These are phyloP conservation scores for Isatis tinctoria DNA, from an alignment of 345 rosid species.

Conservation along the genomic window DNA sequence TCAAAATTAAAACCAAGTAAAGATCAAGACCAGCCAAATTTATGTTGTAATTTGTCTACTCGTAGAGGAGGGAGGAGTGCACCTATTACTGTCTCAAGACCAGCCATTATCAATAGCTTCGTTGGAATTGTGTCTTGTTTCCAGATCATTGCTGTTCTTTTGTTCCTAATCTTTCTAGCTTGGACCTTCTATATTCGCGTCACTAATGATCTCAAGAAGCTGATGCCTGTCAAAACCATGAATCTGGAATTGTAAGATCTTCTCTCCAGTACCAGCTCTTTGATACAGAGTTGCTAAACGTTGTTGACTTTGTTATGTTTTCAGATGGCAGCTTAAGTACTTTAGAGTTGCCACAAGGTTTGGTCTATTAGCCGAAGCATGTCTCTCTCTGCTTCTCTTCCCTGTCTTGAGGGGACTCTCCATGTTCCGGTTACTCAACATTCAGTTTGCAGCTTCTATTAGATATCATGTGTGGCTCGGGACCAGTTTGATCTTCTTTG, in stretches of 20 bases:
- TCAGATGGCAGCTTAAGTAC: constrained; percentile 92
- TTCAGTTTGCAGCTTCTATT: constrained; percentile 75
- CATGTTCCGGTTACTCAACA: constrained; percentile 55
- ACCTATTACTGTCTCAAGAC: constrained; percentile 47
- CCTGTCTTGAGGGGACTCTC: constrained; percentile 68
- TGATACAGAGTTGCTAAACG: not conserved
- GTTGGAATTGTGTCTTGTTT: constrained; percentile 52
- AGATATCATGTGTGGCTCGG: constrained; percentile 86
- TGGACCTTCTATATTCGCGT: constrained; percentile 72
- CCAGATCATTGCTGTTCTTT: constrained; percentile 46
- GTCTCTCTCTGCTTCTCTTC: constrained; percentile 67
- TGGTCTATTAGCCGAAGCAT: constrained; percentile 82
- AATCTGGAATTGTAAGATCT: constrained; percentile 50
- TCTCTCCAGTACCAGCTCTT: not conserved
- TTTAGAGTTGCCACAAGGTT: constrained; percentile 74
- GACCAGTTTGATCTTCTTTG: constrained; percentile 61
- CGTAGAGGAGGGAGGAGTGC: constrained; percentile 41
- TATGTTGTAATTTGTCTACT: not conserved
- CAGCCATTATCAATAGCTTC: constrained; percentile 40
- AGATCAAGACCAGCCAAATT: not conserved
- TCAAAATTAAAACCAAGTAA: not conserved
- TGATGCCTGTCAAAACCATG: constrained; percentile 55
- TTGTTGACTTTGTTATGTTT: constrained; percentile 1
- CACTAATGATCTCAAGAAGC: constrained; percentile 61
- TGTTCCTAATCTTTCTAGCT: constrained; percentile 50